phyloP scores from a whole-genome alignment of 2,329 filamentous ascomycete genomes.

The Seiridium cupressi region DNA sequence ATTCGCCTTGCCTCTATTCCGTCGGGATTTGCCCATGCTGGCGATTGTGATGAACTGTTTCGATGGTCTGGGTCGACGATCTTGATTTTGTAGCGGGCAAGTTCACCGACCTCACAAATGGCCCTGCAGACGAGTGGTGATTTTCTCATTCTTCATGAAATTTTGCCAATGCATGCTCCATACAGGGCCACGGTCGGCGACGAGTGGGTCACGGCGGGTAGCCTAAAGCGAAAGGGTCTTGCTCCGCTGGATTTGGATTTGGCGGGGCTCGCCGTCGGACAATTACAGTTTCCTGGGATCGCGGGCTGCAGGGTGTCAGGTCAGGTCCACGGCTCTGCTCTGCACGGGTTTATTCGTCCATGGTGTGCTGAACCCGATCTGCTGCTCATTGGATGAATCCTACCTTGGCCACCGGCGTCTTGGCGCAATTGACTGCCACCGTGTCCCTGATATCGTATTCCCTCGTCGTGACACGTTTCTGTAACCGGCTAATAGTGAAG shows the following conservation, averaged over 20 bases:
- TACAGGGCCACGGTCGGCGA: conserved; percentile 3
- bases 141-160: neutral
- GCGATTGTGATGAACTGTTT: neutral
- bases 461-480: too few relatives aligned
- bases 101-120: neutral
- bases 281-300: neutral
- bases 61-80: neutral
- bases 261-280: neutral
- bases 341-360: too few relatives aligned
- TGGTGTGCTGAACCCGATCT: too few relatives aligned
- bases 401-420: too few relatives aligned
- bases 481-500: too few relatives aligned
- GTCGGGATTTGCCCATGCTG: conserved; percentile 59
- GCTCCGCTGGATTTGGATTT: neutral
- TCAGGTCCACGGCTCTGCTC: too few relatives aligned
- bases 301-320: neutral
- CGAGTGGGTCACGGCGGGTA: conserved; percentile 6
- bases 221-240: neutral
- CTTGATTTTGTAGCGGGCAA: neutral
- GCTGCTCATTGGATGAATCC: too few relatives aligned
- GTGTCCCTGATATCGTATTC: too few relatives aligned
- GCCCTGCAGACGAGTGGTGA: too few relatives aligned
- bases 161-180: neutral
- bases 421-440: too few relatives aligned
- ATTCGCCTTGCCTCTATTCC: conserved; percentile 46